Base-by-base conservation (phyloP, 2,329 filamentous ascomycete species). In the Exophiala spinifera region DNA sequence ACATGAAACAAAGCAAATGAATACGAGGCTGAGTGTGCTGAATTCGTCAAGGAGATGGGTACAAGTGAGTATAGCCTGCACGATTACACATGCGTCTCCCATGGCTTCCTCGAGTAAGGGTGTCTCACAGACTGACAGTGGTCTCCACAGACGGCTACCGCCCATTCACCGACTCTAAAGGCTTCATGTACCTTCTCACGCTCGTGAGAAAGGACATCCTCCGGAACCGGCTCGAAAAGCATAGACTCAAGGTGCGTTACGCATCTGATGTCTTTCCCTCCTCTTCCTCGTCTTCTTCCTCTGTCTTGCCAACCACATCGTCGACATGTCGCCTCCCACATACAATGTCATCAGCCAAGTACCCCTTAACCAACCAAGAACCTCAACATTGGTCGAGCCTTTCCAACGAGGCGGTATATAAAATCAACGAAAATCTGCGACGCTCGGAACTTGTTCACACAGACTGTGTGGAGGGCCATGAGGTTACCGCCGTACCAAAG, bases 161-260 rank as follows among this genome's bases (percentile, higher is more conserved):
- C 56, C 69, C 88, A 56, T 90, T 87, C 69, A 71, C 69, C 15
- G 88, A 94, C 66, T 51, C 64, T 2, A 79, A 78, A 0, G 79
- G 78, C 45, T 88, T 89, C 66, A 68, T 74, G 3, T 90, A 89
- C 70, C 76, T 84, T 50, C 71, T 88, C 53, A 75, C 76, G 0
- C 71, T 94, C 13, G 77, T 77, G 2, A 80, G 86, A 25, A 66
- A 65, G 65, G 80, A 70, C 68, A 76, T 65, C 36, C 68, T 57
- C 3, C 72, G 74, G 10, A 79, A 79, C 36, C 65, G 70, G 0
- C 80, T 80, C 40, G 81, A 89, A 64, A 81, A 79, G 31, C 85
- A 82, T 37, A 72, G 75, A 0, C 68, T 88, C 1, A 80, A 76
- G 55, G 85, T 88, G 72, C 71, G 80, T 57, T 59, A 55, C 48